Evolutionary conservation across 306 rosid genomes (phyloP).

Genomic region (Spatholobus suberectus): DNA sequence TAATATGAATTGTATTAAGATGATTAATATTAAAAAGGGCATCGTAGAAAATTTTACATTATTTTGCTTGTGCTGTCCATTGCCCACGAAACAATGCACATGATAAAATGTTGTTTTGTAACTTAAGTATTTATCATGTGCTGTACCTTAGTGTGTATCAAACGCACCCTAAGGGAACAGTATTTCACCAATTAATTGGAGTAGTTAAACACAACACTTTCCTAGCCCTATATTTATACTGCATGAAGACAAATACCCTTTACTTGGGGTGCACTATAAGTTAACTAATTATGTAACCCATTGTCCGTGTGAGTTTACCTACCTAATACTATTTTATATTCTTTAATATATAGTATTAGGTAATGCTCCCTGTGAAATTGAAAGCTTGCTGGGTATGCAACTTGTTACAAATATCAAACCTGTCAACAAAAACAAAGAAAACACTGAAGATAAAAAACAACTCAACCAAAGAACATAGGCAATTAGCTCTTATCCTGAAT

Average conservation of each 20-base stretch:
- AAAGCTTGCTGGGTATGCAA: too few species aligned
- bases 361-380: neutral
- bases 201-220: neutral
- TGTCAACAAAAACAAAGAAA: neutral
- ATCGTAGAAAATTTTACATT: too few species aligned
- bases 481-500: neutral
- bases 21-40: too few species aligned
- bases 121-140: too few species aligned
- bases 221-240: neutral
- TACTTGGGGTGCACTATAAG: neutral
- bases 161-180: neutral
- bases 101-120: too few species aligned
- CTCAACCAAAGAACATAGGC: neutral
- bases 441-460: neutral
- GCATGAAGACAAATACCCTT: neutral
- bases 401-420: too few species aligned
- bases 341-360: too few species aligned
- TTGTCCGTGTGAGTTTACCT: too few species aligned
- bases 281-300: neutral
- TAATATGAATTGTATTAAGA: too few species aligned
- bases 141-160: too few species aligned
- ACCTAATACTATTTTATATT: neutral
- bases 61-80: too few species aligned
- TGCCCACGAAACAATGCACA: too few species aligned
- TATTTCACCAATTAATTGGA: constrained; percentile 8